These are phyloP conservation scores for Chytriomyces confervae DNA, from an alignment of 192 early-diverging fungal genomes.

Conservation along the genomic window DNA sequence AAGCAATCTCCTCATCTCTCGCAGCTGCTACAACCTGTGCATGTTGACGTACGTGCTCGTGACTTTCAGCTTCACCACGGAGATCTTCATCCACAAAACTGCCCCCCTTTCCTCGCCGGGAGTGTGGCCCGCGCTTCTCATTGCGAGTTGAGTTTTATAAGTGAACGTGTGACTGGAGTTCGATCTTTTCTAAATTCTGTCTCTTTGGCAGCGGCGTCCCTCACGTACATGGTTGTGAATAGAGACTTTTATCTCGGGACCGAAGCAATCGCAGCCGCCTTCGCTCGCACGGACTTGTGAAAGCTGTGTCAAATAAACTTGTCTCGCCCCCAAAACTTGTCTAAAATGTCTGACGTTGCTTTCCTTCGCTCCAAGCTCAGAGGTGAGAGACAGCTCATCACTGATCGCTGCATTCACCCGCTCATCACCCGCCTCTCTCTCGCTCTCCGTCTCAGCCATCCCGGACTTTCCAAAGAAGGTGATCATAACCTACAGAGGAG, in stretches of 20 bases:
- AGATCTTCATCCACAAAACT: conserved; percentile 57
- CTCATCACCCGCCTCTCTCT: background rate
- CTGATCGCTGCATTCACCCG: background rate
- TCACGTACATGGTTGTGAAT: background rate
- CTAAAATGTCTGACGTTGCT: conserved; percentile 48
- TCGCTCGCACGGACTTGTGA: too few species aligned
- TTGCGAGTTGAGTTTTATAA: conserved; percentile 16
- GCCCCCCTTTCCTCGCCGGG: conserved; percentile 52
- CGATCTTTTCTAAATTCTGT: background rate
- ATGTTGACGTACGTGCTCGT: conserved; percentile 53
- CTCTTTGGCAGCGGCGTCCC: background rate
- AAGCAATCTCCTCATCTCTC: background rate
- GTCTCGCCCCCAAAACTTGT: background rate
- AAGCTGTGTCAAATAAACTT: too few species aligned
- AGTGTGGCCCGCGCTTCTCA: conserved; percentile 28
- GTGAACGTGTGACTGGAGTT: background rate
- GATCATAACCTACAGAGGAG: too few species aligned
- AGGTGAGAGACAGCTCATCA: background rate
- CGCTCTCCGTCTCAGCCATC: conserved; percentile 41
- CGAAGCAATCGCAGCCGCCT: background rate
- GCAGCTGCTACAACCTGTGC: conserved; percentile 47
- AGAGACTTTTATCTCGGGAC: background rate
- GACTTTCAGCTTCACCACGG: conserved; percentile 42
- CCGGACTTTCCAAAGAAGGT: conserved; percentile 84
- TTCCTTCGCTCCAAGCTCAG: conserved; percentile 50